phyloP scores from a whole-genome alignment of 2,329 filamentous ascomycete genomes.

The Aspergillus latus region DNA sequence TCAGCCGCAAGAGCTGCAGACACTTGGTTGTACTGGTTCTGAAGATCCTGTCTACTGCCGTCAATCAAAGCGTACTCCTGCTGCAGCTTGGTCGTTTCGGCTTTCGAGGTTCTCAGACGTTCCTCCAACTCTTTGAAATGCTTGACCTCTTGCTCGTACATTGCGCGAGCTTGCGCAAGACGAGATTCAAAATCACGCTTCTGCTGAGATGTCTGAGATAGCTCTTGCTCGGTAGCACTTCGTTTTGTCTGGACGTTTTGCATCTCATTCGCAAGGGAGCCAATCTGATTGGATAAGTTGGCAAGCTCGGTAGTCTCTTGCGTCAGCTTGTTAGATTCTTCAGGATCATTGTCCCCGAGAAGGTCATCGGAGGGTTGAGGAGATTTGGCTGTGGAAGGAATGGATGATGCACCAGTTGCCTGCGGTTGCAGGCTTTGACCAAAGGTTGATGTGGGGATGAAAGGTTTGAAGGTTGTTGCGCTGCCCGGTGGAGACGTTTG shows the following conservation, averaged over 20 bases:
- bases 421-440: constrained; percentile 78
- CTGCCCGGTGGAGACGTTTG: constrained; percentile 37
- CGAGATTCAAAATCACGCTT: constrained; percentile 92
- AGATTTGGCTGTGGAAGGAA: constrained; percentile 36
- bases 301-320: constrained; percentile 89
- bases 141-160: constrained; percentile 92
- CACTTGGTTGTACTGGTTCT: constrained; percentile 77
- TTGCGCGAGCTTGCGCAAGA: constrained; percentile 76
- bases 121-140: constrained; percentile 83
- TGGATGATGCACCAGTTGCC: constrained; percentile 64
- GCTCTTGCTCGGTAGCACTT: constrained; percentile 72
- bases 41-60: constrained; percentile 74
- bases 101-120: constrained; percentile 70
- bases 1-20: constrained; percentile 75
- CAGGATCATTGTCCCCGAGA: constrained; percentile 84
- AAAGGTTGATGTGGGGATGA: constrained; percentile 88
- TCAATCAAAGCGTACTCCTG: constrained; percentile 82
- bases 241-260: constrained; percentile 87
- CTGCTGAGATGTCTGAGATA: constrained; percentile 77
- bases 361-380: constrained; percentile 72
- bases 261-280: constrained; percentile 88
- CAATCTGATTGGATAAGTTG: constrained; percentile 93
- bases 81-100: constrained; percentile 80
- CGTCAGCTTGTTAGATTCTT: constrained; percentile 82
- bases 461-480: constrained; percentile 74